Conservation (phyloP, 1,284 basidiomycete species). For the Entoloma clypeatum region DNA sequence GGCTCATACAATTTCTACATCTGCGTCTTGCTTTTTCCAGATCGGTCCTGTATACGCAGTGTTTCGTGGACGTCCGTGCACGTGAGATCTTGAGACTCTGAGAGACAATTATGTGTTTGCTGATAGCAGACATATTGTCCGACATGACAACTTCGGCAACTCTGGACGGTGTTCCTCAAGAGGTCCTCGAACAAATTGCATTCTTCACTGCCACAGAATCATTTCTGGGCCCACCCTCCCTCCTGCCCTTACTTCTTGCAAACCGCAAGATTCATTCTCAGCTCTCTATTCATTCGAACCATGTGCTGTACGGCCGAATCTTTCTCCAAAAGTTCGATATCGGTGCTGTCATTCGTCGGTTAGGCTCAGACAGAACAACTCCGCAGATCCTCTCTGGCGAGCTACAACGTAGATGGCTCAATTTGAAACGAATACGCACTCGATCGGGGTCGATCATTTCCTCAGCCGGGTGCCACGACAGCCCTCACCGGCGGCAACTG, state of each 20-base stretch:
- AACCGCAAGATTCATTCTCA: slow-evolving; percentile 49
- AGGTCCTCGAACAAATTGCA: slow-evolving; percentile 70
- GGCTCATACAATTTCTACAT: too few species aligned
- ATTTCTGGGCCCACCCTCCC: slow-evolving; percentile 52
- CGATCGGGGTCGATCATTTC: slow-evolving; percentile 33
- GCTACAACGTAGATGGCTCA: slow-evolving; percentile 50
- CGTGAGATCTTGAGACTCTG: too few species aligned
- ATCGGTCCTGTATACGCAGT: too few species aligned
- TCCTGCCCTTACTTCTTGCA: slow-evolving; percentile 52
- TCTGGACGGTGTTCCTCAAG: slow-evolving; percentile 52
- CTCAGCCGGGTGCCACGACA: slow-evolving; percentile 24
- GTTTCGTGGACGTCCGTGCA: too few species aligned
- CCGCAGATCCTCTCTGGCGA: slow-evolving; percentile 50
- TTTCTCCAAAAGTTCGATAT: slow-evolving; percentile 69
- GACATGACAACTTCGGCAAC: slow-evolving; percentile 14
- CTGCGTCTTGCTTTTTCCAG: too few species aligned
- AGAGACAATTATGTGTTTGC: too few species aligned
- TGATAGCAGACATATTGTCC: slow-evolving; percentile 8
- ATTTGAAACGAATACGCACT: slow-evolving; percentile 50
- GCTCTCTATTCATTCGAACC: slow-evolving; percentile 47
- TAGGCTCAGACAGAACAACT: slow-evolving; percentile 40
- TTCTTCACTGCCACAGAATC: slow-evolving; percentile 46
- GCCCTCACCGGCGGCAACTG: slow-evolving; percentile 34
- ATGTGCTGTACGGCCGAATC: slow-evolving; percentile 65
- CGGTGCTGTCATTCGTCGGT: slow-evolving; percentile 49